Evolutionary conservation across 2,329 filamentous ascomycete genomes (phyloP), one percentile per base, ranked within the genome.

Genomic region (Penicillium frequentans): DNA sequence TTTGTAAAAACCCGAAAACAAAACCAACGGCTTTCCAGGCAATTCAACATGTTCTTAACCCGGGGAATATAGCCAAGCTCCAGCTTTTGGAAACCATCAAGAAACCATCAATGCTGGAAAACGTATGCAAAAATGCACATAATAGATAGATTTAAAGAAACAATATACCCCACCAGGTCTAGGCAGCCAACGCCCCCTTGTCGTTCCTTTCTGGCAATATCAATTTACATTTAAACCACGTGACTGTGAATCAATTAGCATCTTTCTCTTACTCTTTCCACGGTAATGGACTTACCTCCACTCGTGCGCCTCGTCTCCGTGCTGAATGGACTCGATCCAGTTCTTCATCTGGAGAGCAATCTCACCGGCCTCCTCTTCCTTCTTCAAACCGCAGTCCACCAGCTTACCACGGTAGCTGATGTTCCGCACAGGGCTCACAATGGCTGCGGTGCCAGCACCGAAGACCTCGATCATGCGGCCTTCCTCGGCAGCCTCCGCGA

Each of bases 241-340:
- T 64, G 61, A 57, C 69, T 71, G 49, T 23, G 9, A 46, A 54
- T 45, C 27, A 3, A 53, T 65, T 47, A 62, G 60, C 55, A 56
- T 24, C 14, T 10, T 23, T 44, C 9, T 43, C 14, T 39, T 10
- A 11, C 42, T 6, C 13, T 46, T 21, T 23, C 39, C 19, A 19
- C 10, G 19, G 14, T 14, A 14, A 49, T 43, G 9, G 43, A 71
- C 79, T 74, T 87, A 88, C 82, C 93, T 97, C 95, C 95, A 99
- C 64, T 88, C 84, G 74, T 97, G 91, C 73, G 91, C 85, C 76
- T 93, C 90, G 63, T 97, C 93, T 62, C 95, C 95, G 73, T 98
- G 97, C 79, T 98, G 93, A 66, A 96, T 93, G 27, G 81, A 88
- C 80, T 96, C 93, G 61, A 99, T 97, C 95, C 95, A 99, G 68